These are phyloP conservation scores for Penicillium sp. DNA, from an alignment of 2,329 filamentous ascomycete species.

Conservation along the genomic window DNA sequence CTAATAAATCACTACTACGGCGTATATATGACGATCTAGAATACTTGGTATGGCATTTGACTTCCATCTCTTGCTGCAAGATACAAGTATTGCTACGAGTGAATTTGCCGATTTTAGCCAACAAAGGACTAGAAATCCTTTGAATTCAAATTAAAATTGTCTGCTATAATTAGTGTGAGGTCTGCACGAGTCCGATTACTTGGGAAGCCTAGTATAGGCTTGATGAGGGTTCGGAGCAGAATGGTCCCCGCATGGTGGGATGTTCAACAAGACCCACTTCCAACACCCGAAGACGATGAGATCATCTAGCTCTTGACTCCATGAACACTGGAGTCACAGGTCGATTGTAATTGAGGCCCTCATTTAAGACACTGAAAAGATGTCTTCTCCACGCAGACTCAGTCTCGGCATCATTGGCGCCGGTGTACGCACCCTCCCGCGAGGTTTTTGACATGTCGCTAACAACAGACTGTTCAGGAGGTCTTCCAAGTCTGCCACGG, in stretches of 20 bases:
- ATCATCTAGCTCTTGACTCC: neutral
- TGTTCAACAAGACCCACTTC: constrained; percentile 2
- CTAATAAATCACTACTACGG: too few relatives aligned
- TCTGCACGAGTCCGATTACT: neutral
- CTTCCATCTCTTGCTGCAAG: too few relatives aligned
- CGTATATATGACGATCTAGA: too few relatives aligned
- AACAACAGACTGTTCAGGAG: constrained; percentile 11
- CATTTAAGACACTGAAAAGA: neutral
- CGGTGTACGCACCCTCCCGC: constrained; percentile 12
- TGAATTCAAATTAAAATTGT: neutral
- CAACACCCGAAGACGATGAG: neutral
- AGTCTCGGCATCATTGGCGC: constrained; percentile 22
- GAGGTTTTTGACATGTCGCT: neutral
- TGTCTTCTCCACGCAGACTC: constrained; percentile 10
- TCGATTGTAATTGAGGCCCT: neutral
- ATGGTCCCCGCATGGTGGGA: constrained; percentile 4
- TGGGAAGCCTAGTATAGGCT: neutral
- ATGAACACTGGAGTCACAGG: neutral
- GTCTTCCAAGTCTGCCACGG: constrained; percentile 26
- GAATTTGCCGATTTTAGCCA: neutral
- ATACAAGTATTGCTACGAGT: too few relatives aligned
- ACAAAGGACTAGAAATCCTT: neutral
- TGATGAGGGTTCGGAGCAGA: neutral
- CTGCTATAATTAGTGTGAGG: neutral
- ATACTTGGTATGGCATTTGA: too few relatives aligned